Percentiles rank a stretch among this genome's conserved stretches.
These are phyloP conservation scores for Trichosporon ovoides DNA, from an alignment of 1,284 basidiomycete genomes.

Conservation along the genomic window DNA sequence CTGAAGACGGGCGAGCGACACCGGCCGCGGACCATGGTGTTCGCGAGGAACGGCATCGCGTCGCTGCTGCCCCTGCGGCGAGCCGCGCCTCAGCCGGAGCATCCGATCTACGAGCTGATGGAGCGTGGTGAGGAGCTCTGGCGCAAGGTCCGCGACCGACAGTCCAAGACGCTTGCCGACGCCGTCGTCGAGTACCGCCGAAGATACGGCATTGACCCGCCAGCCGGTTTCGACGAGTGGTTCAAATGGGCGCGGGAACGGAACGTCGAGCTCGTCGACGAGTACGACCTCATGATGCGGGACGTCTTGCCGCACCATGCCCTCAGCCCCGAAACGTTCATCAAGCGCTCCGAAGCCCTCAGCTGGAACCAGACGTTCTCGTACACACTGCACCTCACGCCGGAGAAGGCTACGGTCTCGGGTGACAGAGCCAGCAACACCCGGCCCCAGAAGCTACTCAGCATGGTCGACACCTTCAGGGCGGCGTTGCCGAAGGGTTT, in stretches of 20 bases:
- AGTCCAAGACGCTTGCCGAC: conserved; percentile 55
- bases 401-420: conserved; percentile 21
- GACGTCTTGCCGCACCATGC: conserved; percentile 46
- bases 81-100: conserved; percentile 23
- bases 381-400: conserved; percentile 38
- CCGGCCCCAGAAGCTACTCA: conserved; percentile 34
- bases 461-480: conserved; percentile 40
- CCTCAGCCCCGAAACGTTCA: conserved; percentile 36
- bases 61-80: conserved; percentile 12
- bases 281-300: conserved; percentile 47
- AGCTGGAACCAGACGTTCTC: conserved; percentile 24
- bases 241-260: conserved; percentile 62
- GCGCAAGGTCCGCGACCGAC: conserved; percentile 30
- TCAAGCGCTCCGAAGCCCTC: conserved; percentile 26
- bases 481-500: conserved; percentile 37
- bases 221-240: conserved; percentile 50
- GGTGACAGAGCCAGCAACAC: conserved; percentile 31
- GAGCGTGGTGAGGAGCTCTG: conserved; percentile 42
- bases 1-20: conserved; percentile 32
- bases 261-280: conserved; percentile 74
- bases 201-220: conserved; percentile 52
- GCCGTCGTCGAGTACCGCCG: conserved; percentile 58
- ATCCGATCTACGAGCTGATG: conserved; percentile 48
- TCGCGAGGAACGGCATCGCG: conserved; percentile 18
- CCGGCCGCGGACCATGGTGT: conserved; percentile 22